phyloP scores from a whole-genome alignment of 495 filamentous ascomycete genomes.

The Hypoxylon fuscum region DNA sequence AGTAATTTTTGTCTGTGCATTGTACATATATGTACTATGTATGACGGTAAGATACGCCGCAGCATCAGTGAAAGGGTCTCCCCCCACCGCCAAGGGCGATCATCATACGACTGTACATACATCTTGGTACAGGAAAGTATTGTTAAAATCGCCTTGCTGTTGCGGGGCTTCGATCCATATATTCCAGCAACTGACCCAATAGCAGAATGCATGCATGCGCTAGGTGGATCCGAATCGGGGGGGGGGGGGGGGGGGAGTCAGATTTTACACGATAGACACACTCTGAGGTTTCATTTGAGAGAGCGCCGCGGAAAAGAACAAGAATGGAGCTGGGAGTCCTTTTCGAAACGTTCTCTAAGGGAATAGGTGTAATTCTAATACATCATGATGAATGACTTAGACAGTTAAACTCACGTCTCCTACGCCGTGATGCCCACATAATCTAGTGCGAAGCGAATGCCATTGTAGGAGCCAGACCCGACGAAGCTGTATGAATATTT shows the following conservation, averaged over 20 bases:
- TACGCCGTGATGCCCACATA: conserved; percentile 18
- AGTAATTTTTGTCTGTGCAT: no score
- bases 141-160: conserved; percentile 1
- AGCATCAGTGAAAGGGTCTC: conserved; percentile 23
- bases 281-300: background rate
- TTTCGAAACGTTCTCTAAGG: background rate
- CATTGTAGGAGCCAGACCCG: conserved; percentile 10
- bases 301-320: no score
- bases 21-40: conserved; percentile 16
- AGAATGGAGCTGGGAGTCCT: no score
- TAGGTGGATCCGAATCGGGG: background rate
- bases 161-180: background rate
- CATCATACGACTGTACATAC: conserved; percentile 35
- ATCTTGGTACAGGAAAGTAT: no score
- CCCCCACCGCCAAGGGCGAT: conserved; percentile 40
- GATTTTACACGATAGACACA: background rate
- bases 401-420: conserved; percentile 11
- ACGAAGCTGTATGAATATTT: conserved; percentile 8
- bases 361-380: background rate
- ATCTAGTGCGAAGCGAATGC: conserved; percentile 17
- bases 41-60: conserved; percentile 31
- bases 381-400: conserved; percentile 2
- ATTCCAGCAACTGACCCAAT: background rate
- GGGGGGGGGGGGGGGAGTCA: no score
- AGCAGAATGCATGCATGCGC: conserved; percentile 1